Percentiles rank a stretch among this genome's conserved stretches.
These are phyloP conservation scores for Talaromyces wortmannii DNA, from an alignment of 495 filamentous ascomycete genomes.

Conservation along the genomic window DNA sequence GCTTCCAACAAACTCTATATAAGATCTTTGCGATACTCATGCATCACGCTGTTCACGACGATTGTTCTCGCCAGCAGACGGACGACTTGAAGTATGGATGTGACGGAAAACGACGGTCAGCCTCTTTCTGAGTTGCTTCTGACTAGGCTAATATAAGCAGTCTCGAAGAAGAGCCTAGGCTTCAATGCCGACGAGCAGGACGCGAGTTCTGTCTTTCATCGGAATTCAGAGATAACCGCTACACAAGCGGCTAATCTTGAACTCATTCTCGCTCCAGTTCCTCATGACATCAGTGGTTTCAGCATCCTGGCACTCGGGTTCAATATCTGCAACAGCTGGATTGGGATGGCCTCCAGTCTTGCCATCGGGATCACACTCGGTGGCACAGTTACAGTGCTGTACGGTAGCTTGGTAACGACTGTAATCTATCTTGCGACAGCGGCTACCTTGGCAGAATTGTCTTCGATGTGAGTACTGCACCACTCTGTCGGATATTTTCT, in stretches of 20 bases:
- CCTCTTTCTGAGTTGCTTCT: neutral
- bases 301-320: constrained; percentile 25
- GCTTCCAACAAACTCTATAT: neutral
- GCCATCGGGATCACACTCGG: constrained; percentile 23
- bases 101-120: neutral
- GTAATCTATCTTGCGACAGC: constrained; percentile 27
- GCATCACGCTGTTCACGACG: neutral
- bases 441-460: constrained; percentile 40
- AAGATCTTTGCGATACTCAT: neutral
- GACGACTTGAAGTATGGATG: neutral
- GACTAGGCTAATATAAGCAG: neutral
- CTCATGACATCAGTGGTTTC: constrained; percentile 10
- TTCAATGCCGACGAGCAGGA: neutral
- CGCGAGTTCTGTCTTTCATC: neutral
- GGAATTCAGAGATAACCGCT: neutral
- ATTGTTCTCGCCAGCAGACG: neutral
- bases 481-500: neutral
- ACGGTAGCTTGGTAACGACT: constrained; percentile 20
- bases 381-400: constrained; percentile 22
- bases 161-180: neutral
- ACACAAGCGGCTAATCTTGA: neutral
- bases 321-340: constrained; percentile 27
- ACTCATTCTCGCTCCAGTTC: neutral
- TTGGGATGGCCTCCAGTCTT: constrained; percentile 21
- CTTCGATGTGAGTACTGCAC: constrained; percentile 19